These are phyloP conservation scores for Blastobotrys proliferans DNA, from an alignment of 1,139 yeast species.

Conservation along the genomic window DNA sequence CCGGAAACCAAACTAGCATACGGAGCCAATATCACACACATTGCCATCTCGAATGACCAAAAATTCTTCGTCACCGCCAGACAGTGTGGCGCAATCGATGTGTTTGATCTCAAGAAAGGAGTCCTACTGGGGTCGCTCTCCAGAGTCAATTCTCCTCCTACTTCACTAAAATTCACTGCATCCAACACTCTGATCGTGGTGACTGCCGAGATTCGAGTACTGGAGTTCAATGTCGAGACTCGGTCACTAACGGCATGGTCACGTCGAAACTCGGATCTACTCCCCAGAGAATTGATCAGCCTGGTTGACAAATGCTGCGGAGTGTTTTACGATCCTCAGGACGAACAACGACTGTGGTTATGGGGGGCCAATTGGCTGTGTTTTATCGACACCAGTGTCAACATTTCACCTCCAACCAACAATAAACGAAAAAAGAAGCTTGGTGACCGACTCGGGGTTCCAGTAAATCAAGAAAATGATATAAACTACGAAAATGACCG, in stretches of 20 bases:
- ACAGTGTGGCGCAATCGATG: constrained; percentile 62
- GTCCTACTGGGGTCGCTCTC: constrained; percentile 32
- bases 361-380: constrained; percentile 87
- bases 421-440: constrained; percentile 42
- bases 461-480: constrained; percentile 42
- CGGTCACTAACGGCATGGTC: constrained; percentile 69
- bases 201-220: constrained; percentile 69
- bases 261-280: constrained; percentile 62
- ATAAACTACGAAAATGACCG: constrained; percentile 28
- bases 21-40: constrained; percentile 39
- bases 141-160: constrained; percentile 51
- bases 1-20: constrained; percentile 13
- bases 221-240: constrained; percentile 52
- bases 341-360: constrained; percentile 60
- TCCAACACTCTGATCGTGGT: constrained; percentile 55
- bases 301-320: constrained; percentile 74
- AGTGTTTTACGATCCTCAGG: constrained; percentile 44
- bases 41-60: constrained; percentile 47
- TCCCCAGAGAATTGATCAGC: constrained; percentile 62
- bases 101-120: constrained; percentile 36
- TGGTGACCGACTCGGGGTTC: constrained; percentile 60
- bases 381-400: constrained; percentile 62
- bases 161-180: constrained; percentile 56
- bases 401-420: constrained; percentile 47
- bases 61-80: constrained; percentile 52